Evolutionary conservation across 768 basidiomycete genomes (phyloP).

Genomic region (Tephrocybe sp.): DNA sequence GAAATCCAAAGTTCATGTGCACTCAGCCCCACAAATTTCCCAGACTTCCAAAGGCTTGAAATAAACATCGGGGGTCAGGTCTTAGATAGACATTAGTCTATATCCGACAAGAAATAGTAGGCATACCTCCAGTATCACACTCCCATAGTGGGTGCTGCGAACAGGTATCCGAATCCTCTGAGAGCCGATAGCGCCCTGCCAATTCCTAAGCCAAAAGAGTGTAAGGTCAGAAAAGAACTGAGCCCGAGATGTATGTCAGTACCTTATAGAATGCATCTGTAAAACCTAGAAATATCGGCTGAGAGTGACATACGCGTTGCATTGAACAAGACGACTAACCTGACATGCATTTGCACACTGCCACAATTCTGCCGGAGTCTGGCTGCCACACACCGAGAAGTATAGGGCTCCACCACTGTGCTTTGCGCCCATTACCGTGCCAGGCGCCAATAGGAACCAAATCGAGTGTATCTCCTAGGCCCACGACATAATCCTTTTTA

Average conservation of each 20-base stretch:
- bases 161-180: conserved; percentile 52
- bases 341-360: conserved; percentile 90
- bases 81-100: conserved; percentile 30
- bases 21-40: conserved; percentile 86
- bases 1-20: conserved; percentile 2
- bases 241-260: background rate
- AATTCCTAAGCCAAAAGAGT: conserved; percentile 44
- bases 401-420: conserved; percentile 91
- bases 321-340: conserved; percentile 39
- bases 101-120: conserved; percentile 7
- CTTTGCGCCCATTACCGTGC: conserved; percentile 90
- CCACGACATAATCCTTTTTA: conserved; percentile 89
- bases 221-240: conserved; percentile 19
- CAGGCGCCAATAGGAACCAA: conserved; percentile 78
- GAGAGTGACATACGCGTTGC: background rate
- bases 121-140: conserved; percentile 63
- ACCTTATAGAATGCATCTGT: conserved; percentile 83
- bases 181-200: conserved; percentile 58
- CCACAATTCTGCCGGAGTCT: conserved; percentile 60
- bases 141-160: conserved; percentile 55
- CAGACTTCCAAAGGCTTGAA: conserved; percentile 79
- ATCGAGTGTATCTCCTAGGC: conserved; percentile 75
- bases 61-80: conserved; percentile 64
- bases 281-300: conserved; percentile 58
- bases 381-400: conserved; percentile 77